These are phyloP conservation scores for Mycena venus DNA, from an alignment of 768 basidiomycete species.

Conservation along the genomic window DNA sequence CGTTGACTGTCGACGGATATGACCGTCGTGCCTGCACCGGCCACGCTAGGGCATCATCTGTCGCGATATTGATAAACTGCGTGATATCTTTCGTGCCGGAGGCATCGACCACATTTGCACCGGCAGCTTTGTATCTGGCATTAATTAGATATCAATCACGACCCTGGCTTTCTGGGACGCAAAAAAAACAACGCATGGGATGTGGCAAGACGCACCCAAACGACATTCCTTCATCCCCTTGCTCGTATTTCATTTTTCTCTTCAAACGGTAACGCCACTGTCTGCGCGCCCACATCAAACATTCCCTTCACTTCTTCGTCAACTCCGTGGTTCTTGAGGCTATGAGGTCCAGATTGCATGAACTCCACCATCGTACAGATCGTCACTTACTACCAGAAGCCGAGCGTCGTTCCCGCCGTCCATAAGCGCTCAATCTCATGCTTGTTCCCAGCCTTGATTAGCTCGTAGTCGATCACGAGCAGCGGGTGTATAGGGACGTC, in stretches of 20 bases:
- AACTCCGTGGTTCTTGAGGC: slow-evolving; percentile 59
- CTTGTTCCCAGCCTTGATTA: slow-evolving; percentile 48
- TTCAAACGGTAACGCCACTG: slow-evolving; percentile 54
- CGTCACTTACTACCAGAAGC: slow-evolving; percentile 63
- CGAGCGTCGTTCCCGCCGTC: slow-evolving; percentile 57
- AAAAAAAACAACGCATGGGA: not conserved
- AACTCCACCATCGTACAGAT: not conserved
- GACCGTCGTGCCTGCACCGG: slow-evolving; percentile 55
- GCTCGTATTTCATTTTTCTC: slow-evolving; percentile 61
- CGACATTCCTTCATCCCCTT: slow-evolving; percentile 54
- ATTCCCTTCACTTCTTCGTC: slow-evolving; percentile 53
- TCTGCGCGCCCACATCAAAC: slow-evolving; percentile 58
- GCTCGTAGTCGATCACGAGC: slow-evolving; percentile 57
- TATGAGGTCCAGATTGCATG: slow-evolving; percentile 21
- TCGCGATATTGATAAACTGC: slow-evolving; percentile 64
- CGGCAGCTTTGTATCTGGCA: slow-evolving; percentile 57
- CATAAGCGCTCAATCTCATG: slow-evolving; percentile 56
- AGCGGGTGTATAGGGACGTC: slow-evolving; percentile 58
- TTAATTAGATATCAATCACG: not conserved
- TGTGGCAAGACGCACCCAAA: slow-evolving; percentile 49
- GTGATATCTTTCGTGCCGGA: slow-evolving; percentile 56
- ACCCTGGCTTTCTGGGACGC: not conserved
- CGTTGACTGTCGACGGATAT: slow-evolving; percentile 57
- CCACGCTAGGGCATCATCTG: slow-evolving; percentile 64
- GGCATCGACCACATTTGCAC: slow-evolving; percentile 59